A percentile compares a stretch with the other conserved stretches of the same genome.
phyloP scores from a whole-genome alignment of 1,284 basidiomycete genomes.

The Cerrena zonata region DNA sequence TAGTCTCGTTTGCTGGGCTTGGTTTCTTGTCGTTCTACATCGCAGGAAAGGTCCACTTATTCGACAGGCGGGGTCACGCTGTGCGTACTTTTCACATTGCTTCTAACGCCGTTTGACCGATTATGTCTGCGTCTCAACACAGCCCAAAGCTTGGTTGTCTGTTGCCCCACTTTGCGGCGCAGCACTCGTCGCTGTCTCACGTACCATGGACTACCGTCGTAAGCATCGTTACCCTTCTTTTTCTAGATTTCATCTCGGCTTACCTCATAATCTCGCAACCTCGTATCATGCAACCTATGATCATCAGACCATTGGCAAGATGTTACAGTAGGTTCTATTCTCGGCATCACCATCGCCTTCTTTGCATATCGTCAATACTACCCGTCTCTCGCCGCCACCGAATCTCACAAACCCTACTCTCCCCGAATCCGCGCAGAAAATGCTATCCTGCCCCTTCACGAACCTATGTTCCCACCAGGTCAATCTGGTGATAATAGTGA shows the following conservation, averaged over 20 bases:
- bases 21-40: constrained; percentile 87
- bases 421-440: constrained; percentile 55
- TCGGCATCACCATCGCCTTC: constrained; percentile 72
- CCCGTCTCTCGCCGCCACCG: constrained; percentile 51
- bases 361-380: constrained; percentile 82
- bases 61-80: constrained; percentile 75
- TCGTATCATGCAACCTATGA: neutral
- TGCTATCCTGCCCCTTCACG: constrained; percentile 8
- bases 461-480: neutral
- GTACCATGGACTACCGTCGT: constrained; percentile 87
- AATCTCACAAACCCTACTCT: constrained; percentile 71
- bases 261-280: constrained; percentile 1
- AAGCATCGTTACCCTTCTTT: constrained; percentile 30
- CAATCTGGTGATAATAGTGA: too few relatives aligned
- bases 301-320: constrained; percentile 81
- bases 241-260: constrained; percentile 2
- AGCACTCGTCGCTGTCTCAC: constrained; percentile 82
- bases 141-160: constrained; percentile 83
- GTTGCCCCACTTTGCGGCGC: constrained; percentile 75
- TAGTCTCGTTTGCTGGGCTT: constrained; percentile 88
- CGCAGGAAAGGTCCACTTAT: constrained; percentile 88
- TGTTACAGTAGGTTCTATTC: constrained; percentile 71
- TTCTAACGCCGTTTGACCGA: constrained; percentile 2
- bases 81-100: constrained; percentile 35
- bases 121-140: constrained; percentile 1